These are phyloP conservation scores for Erodium texanum DNA, from an alignment of 441 rosid genomes.

Conservation along the genomic window DNA sequence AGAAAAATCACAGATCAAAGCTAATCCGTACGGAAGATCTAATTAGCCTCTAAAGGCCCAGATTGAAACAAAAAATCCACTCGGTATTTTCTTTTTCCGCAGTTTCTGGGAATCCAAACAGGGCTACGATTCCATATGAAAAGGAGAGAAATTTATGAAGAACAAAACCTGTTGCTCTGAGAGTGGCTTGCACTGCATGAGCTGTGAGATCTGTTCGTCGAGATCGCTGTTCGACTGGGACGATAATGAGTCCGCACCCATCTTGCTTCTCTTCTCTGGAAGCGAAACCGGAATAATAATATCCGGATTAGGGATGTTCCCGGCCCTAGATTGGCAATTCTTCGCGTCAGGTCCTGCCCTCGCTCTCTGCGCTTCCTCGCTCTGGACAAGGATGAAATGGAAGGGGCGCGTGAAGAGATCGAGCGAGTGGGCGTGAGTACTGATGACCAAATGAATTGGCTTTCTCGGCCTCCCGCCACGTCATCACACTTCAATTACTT, in stretches of 20 bases:
- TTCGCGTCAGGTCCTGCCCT: neutral
- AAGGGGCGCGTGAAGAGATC: conserved; percentile 7
- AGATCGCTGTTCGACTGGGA: conserved; percentile 22
- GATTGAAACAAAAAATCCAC: neutral
- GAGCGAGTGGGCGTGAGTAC: conserved; percentile 4
- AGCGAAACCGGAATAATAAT: neutral
- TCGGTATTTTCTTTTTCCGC: neutral
- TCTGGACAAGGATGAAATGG: neutral
- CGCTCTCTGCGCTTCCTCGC: neutral
- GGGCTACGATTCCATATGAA: neutral
- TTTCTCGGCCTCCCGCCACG: neutral
- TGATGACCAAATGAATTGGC: neutral
- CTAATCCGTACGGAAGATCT: neutral
- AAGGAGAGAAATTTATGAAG: neutral
- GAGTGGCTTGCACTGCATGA: conserved; percentile 72
- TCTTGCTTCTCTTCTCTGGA: neutral
- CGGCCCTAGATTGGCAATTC: neutral
- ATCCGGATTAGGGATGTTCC: conserved; percentile 6
- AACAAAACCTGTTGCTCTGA: conserved; percentile 50
- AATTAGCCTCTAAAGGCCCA: neutral
- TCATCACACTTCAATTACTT: neutral
- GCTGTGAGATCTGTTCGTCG: conserved; percentile 70
- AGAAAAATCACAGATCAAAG: neutral
- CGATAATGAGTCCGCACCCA: conserved; percentile 11
- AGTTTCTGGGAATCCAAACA: conserved; percentile 6